A percentile compares a stretch with the other conserved stretches of the same genome.
These are phyloP conservation scores for Suillus americanus DNA, from an alignment of 768 basidiomycete genomes.

Conservation along the genomic window DNA sequence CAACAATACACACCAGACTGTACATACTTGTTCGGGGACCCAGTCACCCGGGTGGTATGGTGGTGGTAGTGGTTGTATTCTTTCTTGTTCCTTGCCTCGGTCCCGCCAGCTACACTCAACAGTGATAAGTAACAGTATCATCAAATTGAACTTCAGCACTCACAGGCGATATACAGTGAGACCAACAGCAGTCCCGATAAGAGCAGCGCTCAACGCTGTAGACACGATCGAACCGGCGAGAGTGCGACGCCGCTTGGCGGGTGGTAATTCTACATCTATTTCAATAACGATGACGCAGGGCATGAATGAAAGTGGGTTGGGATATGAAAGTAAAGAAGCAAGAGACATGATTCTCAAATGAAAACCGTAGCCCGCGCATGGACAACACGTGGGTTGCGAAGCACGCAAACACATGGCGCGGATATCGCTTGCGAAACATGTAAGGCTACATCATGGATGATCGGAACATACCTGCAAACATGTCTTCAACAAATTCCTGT, in stretches of 20 bases:
- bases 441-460: constrained; percentile 14
- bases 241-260: constrained; percentile 77
- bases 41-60: constrained; percentile 66
- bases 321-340: constrained; percentile 15
- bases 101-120: constrained; percentile 64
- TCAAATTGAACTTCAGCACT: constrained; percentile 30
- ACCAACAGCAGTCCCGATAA: constrained; percentile 85
- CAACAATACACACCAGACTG: not conserved
- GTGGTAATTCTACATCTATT: constrained; percentile 68
- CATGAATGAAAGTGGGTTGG: constrained; percentile 26
- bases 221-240: constrained; percentile 82
- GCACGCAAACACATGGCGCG: constrained; percentile 25
- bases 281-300: constrained; percentile 41
- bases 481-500: constrained; percentile 42
- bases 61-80: constrained; percentile 51
- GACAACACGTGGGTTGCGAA: constrained; percentile 17
- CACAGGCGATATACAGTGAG: constrained; percentile 85
- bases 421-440: constrained; percentile 26
- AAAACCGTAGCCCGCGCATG: constrained; percentile 16
- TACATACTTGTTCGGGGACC: constrained; percentile 39
- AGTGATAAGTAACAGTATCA: constrained; percentile 4
- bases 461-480: constrained; percentile 42
- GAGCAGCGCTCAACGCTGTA: constrained; percentile 80
- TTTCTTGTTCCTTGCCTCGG: constrained; percentile 57
- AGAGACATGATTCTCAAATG: constrained; percentile 13